Conservation (phyloP, 2,329 filamentous ascomycete species). For the Fusarium sp. region DNA sequence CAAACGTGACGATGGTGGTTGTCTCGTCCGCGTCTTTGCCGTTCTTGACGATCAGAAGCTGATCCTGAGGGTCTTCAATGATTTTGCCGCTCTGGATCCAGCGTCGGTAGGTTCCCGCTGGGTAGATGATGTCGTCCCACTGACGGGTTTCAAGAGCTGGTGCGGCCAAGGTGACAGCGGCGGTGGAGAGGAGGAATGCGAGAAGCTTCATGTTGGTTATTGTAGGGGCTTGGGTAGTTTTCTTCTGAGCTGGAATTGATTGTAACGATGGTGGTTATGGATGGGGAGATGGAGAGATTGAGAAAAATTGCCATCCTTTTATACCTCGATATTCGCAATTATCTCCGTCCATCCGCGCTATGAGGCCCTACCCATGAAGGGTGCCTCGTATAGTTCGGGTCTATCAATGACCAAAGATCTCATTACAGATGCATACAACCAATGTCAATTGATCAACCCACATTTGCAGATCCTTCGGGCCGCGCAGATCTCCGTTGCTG, state of each 20-base stretch:
- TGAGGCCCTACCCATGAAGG: neutral
- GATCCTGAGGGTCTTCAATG: slow-evolving; percentile 10
- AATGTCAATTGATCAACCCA: neutral
- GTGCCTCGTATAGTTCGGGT: neutral
- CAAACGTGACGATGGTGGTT: slow-evolving; percentile 15
- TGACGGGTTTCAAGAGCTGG: neutral
- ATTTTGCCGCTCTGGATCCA: slow-evolving; percentile 10
- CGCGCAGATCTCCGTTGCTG: neutral
- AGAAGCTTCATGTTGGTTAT: slow-evolving; percentile 2
- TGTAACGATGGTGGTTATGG: neutral
- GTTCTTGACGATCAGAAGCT: slow-evolving; percentile 21
- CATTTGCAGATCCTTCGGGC: neutral
- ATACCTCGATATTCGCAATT: neutral
- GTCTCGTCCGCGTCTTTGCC: slow-evolving; percentile 9
- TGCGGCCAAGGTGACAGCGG: neutral
- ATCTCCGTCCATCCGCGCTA: neutral
- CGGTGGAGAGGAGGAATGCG: neutral
- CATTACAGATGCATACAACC: neutral
- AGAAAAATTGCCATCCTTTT: neutral
- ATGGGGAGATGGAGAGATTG: neutral
- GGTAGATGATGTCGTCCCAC: slow-evolving; percentile 5
- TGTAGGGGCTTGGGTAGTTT: neutral
- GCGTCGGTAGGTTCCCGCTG: slow-evolving; percentile 10
- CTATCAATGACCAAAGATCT: neutral
- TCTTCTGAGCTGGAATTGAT: neutral